A percentile compares a stretch with the other conserved stretches of the same genome.
Conservation (phyloP, 352 stramenopile genomes). For the Globisporangium ultimum region DNA sequence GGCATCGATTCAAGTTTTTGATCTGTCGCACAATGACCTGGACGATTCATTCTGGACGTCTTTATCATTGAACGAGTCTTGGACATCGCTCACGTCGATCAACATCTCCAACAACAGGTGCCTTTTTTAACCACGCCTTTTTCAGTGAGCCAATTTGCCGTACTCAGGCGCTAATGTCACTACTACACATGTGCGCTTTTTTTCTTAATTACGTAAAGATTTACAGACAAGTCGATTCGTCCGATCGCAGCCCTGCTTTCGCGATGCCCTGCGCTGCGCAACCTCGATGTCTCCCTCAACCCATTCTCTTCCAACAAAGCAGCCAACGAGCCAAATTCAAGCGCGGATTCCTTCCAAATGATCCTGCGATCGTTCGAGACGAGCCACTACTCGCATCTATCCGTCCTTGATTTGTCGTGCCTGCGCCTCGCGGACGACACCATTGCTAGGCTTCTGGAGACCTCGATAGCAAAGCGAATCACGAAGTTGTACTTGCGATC, state of each 20-base stretch:
- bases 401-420: conserved; percentile 48
- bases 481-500: conserved; percentile 39
- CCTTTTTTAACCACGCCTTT: not conserved
- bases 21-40: conserved; percentile 59
- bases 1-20: conserved; percentile 18
- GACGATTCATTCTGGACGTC: conserved; percentile 31
- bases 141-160: not conserved
- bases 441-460: conserved; percentile 16
- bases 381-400: conserved; percentile 14
- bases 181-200: not conserved
- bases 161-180: not conserved
- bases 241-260: conserved; percentile 23
- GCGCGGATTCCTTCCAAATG: conserved; percentile 1
- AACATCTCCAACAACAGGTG: conserved; percentile 58
- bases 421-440: conserved; percentile 26
- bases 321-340: not conserved
- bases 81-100: conserved; percentile 26
- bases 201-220: conserved; percentile 16
- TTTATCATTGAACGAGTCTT: conserved; percentile 2
- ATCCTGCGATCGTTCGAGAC: not conserved
- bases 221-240: conserved; percentile 22
- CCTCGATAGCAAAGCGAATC: conserved; percentile 17
- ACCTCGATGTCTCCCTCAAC: conserved; percentile 60
- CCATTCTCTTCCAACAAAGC: conserved; percentile 1
- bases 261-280: conserved; percentile 23